These are phyloP conservation scores for Volvox carteri DNA, from an alignment of 163 green algal species.

Conservation along the genomic window DNA sequence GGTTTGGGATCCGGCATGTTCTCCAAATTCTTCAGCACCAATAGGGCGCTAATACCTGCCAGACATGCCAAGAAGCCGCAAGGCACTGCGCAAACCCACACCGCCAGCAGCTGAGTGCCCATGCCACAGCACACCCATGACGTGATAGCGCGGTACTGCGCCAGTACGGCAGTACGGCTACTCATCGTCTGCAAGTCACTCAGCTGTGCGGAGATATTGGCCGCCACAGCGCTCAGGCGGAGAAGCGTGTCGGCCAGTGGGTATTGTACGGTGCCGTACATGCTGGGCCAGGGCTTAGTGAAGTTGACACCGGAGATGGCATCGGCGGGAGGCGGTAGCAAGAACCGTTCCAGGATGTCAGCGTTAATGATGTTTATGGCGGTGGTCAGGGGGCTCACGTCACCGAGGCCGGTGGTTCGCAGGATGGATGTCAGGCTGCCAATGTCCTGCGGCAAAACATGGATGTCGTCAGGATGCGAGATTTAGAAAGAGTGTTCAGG, in stretches of 20 bases:
- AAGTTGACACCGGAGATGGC: background rate
- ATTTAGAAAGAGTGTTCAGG: no score
- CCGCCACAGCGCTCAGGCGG: background rate
- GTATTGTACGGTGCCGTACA: conserved; percentile 11
- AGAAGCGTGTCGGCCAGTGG: background rate
- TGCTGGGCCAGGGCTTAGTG: background rate
- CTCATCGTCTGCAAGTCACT: background rate
- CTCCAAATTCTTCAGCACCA: conserved; percentile 35
- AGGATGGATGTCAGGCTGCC: conserved; percentile 18
- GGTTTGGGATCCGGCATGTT: conserved; percentile 18
- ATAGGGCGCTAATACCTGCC: background rate
- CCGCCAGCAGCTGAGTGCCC: background rate
- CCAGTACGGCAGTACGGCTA: background rate
- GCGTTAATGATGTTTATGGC: background rate
- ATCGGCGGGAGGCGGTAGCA: background rate
- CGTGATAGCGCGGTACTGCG: background rate
- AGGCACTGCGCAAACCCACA: conserved; percentile 21
- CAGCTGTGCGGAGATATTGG: background rate
- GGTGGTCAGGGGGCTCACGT: background rate
- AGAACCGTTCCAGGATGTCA: background rate
- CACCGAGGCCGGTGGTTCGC: conserved; percentile 33
- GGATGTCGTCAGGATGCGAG: no score
- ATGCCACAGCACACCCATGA: conserved; percentile 32
- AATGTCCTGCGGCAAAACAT: conserved; percentile 3
- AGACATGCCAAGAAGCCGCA: conserved; percentile 28